Percentiles rank a stretch among this genome's conserved stretches.
Conservation (phyloP, 2,329 filamentous ascomycete species). For the Cordyceps pruinosa region DNA sequence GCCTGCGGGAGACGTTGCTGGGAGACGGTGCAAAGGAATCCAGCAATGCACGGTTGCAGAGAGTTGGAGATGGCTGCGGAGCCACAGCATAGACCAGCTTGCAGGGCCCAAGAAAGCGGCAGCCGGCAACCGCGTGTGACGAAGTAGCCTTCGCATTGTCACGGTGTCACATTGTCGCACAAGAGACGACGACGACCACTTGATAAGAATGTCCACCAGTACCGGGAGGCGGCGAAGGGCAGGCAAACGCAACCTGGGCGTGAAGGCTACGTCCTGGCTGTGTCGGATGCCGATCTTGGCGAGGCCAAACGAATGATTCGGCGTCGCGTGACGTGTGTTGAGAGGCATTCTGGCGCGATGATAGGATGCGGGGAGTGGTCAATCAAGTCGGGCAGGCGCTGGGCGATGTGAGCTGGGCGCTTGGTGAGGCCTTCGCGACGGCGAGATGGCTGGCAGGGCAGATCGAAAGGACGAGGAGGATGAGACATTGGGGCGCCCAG, state of each 20-base stretch:
- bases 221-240: neutral
- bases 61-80: neutral
- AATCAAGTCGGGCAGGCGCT: neutral
- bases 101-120: neutral
- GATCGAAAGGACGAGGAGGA: neutral
- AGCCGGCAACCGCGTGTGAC: neutral
- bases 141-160: neutral
- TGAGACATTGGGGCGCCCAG: too few relatives aligned
- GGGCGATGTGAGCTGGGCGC: neutral
- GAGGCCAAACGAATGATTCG: neutral
- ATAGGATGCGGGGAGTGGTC: neutral
- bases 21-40: neutral
- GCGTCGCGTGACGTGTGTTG: neutral
- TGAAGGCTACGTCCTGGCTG: neutral
- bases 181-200: neutral
- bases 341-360: neutral
- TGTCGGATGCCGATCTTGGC: conserved; percentile 6
- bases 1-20: neutral
- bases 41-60: neutral
- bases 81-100: neutral
- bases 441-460: neutral
- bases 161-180: neutral
- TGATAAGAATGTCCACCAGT: neutral
- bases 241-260: neutral
- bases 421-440: neutral